Conservation (phyloP, 2,329 filamentous ascomycete species). For the Calonectria crousiana region DNA sequence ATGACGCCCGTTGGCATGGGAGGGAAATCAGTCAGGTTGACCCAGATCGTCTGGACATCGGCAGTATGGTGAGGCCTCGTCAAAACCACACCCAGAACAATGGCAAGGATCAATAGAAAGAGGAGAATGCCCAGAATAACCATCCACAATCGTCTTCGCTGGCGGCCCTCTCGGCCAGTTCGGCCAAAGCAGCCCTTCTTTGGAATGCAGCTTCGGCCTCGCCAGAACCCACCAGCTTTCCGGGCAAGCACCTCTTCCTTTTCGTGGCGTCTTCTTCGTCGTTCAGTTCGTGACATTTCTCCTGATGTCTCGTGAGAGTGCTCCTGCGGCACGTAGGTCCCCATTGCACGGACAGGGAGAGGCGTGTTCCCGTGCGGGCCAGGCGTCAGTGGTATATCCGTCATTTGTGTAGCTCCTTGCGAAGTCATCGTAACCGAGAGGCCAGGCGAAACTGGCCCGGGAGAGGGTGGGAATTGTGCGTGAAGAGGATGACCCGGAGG, state of each 20-base stretch:
- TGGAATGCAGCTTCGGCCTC: conserved; percentile 73
- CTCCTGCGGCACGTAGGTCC: conserved; percentile 60
- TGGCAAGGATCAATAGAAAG: conserved; percentile 66
- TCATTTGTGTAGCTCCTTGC: conserved; percentile 70
- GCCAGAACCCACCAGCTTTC: conserved; percentile 72
- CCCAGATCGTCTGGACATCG: conserved; percentile 69
- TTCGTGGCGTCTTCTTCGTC: conserved; percentile 68
- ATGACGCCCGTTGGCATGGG: conserved; percentile 87
- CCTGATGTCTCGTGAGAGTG: conserved; percentile 57
- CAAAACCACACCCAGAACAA: conserved; percentile 71
- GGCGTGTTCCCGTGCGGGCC: conserved; percentile 38
- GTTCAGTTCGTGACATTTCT: conserved; percentile 60
- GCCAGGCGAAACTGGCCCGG: conserved; percentile 72
- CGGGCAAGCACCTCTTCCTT: conserved; percentile 73
- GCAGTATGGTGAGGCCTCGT: conserved; percentile 41
- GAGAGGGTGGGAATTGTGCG: conserved; percentile 66
- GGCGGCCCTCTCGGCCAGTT: conserved; percentile 72
- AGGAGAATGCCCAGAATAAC: conserved; percentile 64
- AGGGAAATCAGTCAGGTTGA: conserved; percentile 88
- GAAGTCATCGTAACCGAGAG: conserved; percentile 73
- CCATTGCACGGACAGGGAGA: conserved; percentile 59
- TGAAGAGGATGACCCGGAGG: conserved; percentile 65
- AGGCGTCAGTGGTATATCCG: conserved; percentile 68
- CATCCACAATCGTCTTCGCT: conserved; percentile 71
- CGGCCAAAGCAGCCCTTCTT: conserved; percentile 75